Evolutionary conservation across 148 eudicot genomes (phyloP).

Genomic region (Diospyros kaki): DNA sequence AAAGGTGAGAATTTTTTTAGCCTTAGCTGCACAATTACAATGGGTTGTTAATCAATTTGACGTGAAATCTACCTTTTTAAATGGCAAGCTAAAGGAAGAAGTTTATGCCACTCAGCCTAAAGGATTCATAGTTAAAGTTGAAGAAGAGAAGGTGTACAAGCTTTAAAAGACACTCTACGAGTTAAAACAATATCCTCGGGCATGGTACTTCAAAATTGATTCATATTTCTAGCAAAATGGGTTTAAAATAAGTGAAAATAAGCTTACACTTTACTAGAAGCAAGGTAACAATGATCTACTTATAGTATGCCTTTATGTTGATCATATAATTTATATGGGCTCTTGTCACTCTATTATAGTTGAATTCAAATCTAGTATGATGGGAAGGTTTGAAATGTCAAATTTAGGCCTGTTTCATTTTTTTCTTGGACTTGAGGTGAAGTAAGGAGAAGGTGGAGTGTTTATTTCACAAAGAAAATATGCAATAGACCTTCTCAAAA

Average conservation of each 20-base stretch:
- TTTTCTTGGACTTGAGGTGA: neutral
- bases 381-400: neutral
- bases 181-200: conserved; percentile 9
- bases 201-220: conserved; percentile 14
- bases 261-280: neutral
- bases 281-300: neutral
- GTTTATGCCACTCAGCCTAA: conserved; percentile 2
- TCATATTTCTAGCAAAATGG: neutral
- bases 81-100: neutral
- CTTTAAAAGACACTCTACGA: conserved; percentile 13
- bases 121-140: neutral
- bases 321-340: neutral
- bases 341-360: neutral
- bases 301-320: neutral
- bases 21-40: conserved; percentile 6
- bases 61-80: conserved; percentile 15
- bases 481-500: neutral
- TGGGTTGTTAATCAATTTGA: conserved; percentile 7
- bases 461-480: neutral
- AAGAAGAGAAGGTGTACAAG: conserved; percentile 10
- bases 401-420: neutral
- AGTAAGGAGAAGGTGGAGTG: neutral
- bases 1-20: conserved; percentile 4
- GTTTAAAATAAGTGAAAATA: conserved; percentile 2
- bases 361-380: neutral